These are phyloP conservation scores for Lumnitzera racemosa DNA, from an alignment of 345 rosid genomes.

Conservation along the genomic window DNA sequence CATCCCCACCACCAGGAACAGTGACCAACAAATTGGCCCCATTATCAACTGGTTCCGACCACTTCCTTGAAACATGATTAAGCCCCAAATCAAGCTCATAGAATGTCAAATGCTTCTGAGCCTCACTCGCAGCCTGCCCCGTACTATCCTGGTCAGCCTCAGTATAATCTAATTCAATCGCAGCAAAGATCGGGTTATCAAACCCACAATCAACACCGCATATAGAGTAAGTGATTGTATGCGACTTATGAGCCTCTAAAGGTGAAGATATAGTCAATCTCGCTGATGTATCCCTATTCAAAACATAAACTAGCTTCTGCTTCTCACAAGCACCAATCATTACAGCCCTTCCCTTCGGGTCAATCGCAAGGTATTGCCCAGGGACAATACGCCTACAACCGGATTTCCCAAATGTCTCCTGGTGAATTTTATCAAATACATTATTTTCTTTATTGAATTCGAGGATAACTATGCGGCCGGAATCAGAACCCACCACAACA, in stretches of 20 bases:
- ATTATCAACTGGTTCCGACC: slow-evolving; percentile 92
- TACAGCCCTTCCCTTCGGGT: slow-evolving; percentile 92
- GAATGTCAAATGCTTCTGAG: slow-evolving; percentile 91
- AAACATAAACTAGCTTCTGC: slow-evolving; percentile 87
- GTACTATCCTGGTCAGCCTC: slow-evolving; percentile 94
- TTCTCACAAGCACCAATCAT: slow-evolving; percentile 97
- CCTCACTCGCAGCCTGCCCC: slow-evolving; percentile 82
- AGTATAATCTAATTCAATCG: slow-evolving; percentile 90
- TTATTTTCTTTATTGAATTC: slow-evolving; percentile 87
- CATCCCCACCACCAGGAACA: slow-evolving; percentile 98
- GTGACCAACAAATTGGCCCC: slow-evolving; percentile 98
- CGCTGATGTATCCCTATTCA: slow-evolving; percentile 94
- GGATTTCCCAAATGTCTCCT: slow-evolving; percentile 94
- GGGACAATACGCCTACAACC: slow-evolving; percentile 95
- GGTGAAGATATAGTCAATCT: slow-evolving; percentile 94
- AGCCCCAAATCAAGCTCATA: slow-evolving; percentile 95
- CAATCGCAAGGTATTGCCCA: slow-evolving; percentile 85
- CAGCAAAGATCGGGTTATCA: slow-evolving; percentile 87
- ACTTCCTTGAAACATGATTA: slow-evolving; percentile 92
- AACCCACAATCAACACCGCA: slow-evolving; percentile 97
- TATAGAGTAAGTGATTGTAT: slow-evolving; percentile 72
- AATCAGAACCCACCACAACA: slow-evolving; percentile 93
- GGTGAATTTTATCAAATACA: slow-evolving; percentile 81
- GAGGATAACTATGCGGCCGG: slow-evolving; percentile 86
- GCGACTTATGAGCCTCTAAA: slow-evolving; percentile 93